Evolutionary conservation across 768 basidiomycete genomes (phyloP).

Genomic region (Mycena pura): DNA sequence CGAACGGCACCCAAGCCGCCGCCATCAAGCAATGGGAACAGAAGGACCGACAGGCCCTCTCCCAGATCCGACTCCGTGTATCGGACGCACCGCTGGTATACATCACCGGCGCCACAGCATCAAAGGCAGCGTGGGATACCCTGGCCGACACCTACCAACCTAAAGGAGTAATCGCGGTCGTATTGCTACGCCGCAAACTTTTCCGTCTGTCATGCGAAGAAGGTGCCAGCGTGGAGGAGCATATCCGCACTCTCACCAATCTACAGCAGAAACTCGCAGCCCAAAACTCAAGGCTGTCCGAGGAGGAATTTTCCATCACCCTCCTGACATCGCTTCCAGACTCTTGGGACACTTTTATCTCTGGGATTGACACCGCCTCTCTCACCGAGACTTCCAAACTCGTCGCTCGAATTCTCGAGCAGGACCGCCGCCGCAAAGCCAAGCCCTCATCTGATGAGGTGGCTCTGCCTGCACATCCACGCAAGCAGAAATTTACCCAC

Average conservation of each 20-base stretch:
- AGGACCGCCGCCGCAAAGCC: slow-evolving; percentile 25
- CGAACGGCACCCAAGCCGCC: background rate
- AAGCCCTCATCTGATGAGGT: slow-evolving; percentile 12
- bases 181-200: slow-evolving; percentile 34
- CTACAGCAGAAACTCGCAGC: slow-evolving; percentile 29
- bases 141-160: slow-evolving; percentile 38
- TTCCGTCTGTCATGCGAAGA: slow-evolving; percentile 36
- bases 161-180: slow-evolving; percentile 34
- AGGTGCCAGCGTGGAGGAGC: slow-evolving; percentile 38
- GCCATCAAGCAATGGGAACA: background rate
- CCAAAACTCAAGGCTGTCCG: slow-evolving; percentile 30
- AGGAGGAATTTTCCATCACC: slow-evolving; percentile 38
- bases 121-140: slow-evolving; percentile 36
- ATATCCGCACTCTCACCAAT: slow-evolving; percentile 35
- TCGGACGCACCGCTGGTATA: slow-evolving; percentile 32
- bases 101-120: slow-evolving; percentile 32
- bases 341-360: slow-evolving; percentile 41
- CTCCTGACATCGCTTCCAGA: slow-evolving; percentile 41
- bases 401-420: slow-evolving; percentile 34
- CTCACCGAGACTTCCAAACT: slow-evolving; percentile 27
- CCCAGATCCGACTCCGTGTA: slow-evolving; percentile 33
- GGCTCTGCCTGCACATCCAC: background rate
- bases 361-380: slow-evolving; percentile 26
- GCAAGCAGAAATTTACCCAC: slow-evolving; percentile 6
- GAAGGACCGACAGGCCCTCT: slow-evolving; percentile 39